Percentiles rank a stretch among this genome's conserved stretches.
Conservation (phyloP, 345 rosid genomes). For the Syzygium aromaticum region DNA sequence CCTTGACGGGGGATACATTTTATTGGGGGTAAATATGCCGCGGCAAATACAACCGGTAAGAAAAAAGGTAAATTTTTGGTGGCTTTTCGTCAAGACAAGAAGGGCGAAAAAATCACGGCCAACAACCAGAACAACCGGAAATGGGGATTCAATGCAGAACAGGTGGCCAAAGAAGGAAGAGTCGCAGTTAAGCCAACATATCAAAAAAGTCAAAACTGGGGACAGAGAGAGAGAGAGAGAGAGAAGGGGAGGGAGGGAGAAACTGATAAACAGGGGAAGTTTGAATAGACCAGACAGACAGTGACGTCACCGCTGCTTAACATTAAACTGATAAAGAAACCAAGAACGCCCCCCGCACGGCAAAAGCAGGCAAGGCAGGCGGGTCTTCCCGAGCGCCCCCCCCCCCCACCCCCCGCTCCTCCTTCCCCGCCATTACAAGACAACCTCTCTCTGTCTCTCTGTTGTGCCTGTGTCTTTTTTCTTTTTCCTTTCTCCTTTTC, state of each 20-base stretch:
- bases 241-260: too few species aligned
- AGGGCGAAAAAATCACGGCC: not conserved
- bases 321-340: not conserved
- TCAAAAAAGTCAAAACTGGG: not conserved
- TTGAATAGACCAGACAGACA: not conserved
- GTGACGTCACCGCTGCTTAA: not conserved
- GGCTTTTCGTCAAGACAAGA: too few species aligned
- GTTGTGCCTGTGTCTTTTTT: not conserved
- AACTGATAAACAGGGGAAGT: not conserved
- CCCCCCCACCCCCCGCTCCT: not conserved
- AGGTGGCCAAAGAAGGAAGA: not conserved
- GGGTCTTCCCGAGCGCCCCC: not conserved
- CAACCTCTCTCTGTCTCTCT: not conserved
- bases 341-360: not conserved
- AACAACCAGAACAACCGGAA: not conserved
- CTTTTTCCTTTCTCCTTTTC: not conserved
- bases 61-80: too few species aligned
- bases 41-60: too few species aligned
- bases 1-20: too few species aligned
- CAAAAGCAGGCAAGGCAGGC: not conserved
- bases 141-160: not conserved
- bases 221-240: not conserved
- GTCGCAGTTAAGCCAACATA: not conserved
- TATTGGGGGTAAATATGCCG: too few species aligned
- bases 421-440: not conserved